A percentile compares a stretch with the other conserved stretches of the same genome.
phyloP scores from a whole-genome alignment of 192 early-diverging fungal genomes.

The Lunasporangiospora selenospora region DNA sequence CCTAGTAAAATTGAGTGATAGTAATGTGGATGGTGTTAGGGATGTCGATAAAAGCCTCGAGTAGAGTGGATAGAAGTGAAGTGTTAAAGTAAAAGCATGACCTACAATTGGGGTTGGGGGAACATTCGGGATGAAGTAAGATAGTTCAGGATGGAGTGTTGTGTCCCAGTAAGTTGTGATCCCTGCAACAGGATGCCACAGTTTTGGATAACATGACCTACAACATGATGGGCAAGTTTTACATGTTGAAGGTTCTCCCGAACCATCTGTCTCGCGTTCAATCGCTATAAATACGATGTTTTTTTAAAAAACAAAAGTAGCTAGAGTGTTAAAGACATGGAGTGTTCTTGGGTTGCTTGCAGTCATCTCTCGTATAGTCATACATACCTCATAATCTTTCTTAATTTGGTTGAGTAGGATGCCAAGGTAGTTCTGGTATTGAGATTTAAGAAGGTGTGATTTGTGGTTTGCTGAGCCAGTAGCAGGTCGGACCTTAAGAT shows the following conservation, averaged over 20 bases:
- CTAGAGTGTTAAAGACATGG: neutral
- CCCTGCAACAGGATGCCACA: conserved; percentile 22
- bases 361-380: no score
- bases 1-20: no score
- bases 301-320: no score
- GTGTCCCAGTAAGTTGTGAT: conserved; percentile 4
- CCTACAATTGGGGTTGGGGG: conserved; percentile 31
- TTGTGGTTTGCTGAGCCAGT: neutral
- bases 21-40: no score
- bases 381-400: conserved; percentile 10
- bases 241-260: conserved; percentile 13
- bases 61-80: no score
- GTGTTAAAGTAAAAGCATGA: no score
- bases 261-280: conserved; percentile 10
- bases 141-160: conserved; percentile 23
- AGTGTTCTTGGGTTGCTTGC: no score
- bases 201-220: conserved; percentile 29
- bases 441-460: conserved; percentile 1
- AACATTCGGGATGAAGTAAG: conserved; percentile 23
- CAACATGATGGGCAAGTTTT: conserved; percentile 14
- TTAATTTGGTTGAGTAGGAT: conserved; percentile 12
- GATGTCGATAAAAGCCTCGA: no score
- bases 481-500: conserved; percentile 1
- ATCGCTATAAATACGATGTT: conserved; percentile 9
- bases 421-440: conserved; percentile 1